Evolutionary conservation across 805 yeast genomes (phyloP), one percentile per base, ranked within the genome.

Genomic region (Wickerhamiella dianesei): DNA sequence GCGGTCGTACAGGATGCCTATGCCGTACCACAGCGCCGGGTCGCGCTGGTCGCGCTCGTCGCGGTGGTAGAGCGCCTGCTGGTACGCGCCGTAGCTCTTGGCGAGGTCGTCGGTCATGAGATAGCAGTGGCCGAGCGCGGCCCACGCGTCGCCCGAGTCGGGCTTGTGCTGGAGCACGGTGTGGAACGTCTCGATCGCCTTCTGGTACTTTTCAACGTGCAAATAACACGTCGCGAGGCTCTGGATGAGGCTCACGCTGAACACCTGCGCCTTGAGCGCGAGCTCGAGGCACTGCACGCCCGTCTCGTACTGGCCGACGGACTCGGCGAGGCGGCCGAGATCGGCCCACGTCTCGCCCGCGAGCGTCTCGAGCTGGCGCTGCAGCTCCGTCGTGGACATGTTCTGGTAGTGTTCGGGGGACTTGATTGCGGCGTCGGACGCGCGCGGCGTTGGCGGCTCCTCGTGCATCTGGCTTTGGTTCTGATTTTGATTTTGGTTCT

Each of bases 131-230:
- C 98, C 67, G 57, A 88, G 69, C 14, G 89, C 74, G 0, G 97
- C 96, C 97, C 98, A 92, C 35, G 94, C 85, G 57, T 89, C 97
- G 49, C 96, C 96, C 56, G 86, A 80, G 60, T 84, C 89, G 18
- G 87, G 89, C 57, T 80, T 78, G 46, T 82, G 73, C 46, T 81
- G 75, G 47, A 92, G 67, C 4, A 95, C 94, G 55, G 86, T 75
- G 64, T 89, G 94, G 66, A 86, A 89, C 52, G 86, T 74, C 62
- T 92, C 97, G 13, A 95, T 94, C 14, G 97, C 97, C 62, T 86
- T 85, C 54, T 85, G 82, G 58, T 87, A 92, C 63, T 84, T 83
- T 62, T 89, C 96, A 51, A 88, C 72, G 17, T 88, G 78, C 46
- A 96, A 77, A 65, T 86, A 89, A 25, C 87, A 73, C 62, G 85